Conservation (phyloP, 2,329 filamentous ascomycete species). For the Talaromyces pinophilus region DNA sequence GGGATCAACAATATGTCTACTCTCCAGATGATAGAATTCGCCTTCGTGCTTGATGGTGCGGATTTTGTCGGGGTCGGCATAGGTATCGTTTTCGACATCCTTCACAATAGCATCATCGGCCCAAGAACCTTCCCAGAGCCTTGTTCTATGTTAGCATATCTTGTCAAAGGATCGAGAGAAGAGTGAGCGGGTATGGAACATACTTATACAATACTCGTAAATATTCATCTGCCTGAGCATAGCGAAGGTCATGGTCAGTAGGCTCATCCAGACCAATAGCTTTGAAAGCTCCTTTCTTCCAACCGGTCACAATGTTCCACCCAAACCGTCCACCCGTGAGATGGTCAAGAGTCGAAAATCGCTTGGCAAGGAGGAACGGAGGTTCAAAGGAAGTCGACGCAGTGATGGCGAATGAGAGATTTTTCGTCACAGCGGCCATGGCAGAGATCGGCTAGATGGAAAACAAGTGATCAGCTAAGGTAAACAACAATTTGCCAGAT, state of each 20-base stretch:
- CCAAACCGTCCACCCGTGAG: slow-evolving; percentile 62
- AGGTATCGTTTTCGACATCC: slow-evolving; percentile 57
- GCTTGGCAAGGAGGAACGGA: slow-evolving; percentile 62
- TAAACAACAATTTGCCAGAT: not conserved
- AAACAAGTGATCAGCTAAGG: not conserved
- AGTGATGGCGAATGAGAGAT: slow-evolving; percentile 63
- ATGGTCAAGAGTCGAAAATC: slow-evolving; percentile 64
- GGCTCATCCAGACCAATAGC: slow-evolving; percentile 61
- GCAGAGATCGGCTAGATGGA: slow-evolving; percentile 58
- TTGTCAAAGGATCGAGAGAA: not conserved
- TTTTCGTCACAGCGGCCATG: slow-evolving; percentile 68
- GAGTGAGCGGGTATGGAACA: not conserved
- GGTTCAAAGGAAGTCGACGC: slow-evolving; percentile 64
- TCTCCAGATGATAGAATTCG: slow-evolving; percentile 54
- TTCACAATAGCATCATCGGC: slow-evolving; percentile 58
- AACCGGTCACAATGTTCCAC: slow-evolving; percentile 68
- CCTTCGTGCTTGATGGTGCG: slow-evolving; percentile 63
- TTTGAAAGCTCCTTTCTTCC: slow-evolving; percentile 64
- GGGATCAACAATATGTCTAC: slow-evolving; percentile 55
- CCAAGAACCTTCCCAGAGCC: slow-evolving; percentile 59
- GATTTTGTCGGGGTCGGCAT: slow-evolving; percentile 61
- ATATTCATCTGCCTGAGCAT: slow-evolving; percentile 64
- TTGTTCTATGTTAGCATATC: slow-evolving; percentile 27
- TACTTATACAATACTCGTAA: slow-evolving; percentile 63
- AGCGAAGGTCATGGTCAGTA: slow-evolving; percentile 63